These are phyloP conservation scores for Apium graveolens DNA, from an alignment of 129 eudicot genomes.

Conservation along the genomic window DNA sequence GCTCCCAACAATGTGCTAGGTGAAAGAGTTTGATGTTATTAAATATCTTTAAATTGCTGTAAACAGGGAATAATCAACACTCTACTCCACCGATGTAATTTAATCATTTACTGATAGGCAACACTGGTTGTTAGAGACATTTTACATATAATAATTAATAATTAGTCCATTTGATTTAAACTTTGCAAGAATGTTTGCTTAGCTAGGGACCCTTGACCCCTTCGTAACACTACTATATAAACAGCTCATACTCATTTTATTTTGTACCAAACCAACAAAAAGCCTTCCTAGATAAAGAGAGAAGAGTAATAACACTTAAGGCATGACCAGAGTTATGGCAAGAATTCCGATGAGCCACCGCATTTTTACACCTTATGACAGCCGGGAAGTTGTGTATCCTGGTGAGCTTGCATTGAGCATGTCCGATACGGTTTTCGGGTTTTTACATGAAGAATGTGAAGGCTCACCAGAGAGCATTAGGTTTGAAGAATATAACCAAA, in stretches of 20 bases:
- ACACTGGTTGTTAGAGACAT: too few species aligned
- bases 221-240: conserved; percentile 1
- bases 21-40: too few species aligned
- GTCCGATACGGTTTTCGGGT: conserved; percentile 67
- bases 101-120: too few species aligned
- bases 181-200: neutral
- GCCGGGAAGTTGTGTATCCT: conserved; percentile 18
- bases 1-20: too few species aligned
- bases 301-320: neutral
- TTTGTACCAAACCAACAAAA: neutral
- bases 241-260: conserved; percentile 7
- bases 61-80: too few species aligned
- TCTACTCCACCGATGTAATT: too few species aligned
- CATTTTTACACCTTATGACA: conserved; percentile 33
- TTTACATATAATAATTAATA: too few species aligned
- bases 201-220: neutral
- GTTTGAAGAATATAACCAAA: conserved; percentile 19
- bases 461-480: conserved; percentile 23
- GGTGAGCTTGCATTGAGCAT: conserved; percentile 32
- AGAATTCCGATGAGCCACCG: conserved; percentile 46
- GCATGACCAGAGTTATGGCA: conserved; percentile 38
- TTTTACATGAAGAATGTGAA: conserved; percentile 41
- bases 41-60: too few species aligned
- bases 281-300: neutral
- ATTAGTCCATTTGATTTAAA: neutral